Conservation (phyloP, 2,329 filamentous ascomycete species). For the Fusarium camptoceras region DNA sequence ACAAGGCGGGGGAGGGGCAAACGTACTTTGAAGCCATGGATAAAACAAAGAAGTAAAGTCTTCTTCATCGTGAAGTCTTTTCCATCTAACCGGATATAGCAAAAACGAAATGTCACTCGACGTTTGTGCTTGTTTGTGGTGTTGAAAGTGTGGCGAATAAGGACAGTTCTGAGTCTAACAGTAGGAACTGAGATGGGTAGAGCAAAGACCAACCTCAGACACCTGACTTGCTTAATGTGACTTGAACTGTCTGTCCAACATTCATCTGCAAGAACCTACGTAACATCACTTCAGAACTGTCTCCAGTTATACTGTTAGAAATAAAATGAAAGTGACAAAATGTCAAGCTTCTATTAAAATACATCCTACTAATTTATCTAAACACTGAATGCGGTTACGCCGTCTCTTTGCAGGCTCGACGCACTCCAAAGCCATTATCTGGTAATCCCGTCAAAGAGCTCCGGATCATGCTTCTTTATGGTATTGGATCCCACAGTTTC, state of each 20-base stretch:
- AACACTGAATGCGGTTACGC: slow-evolving; percentile 43
- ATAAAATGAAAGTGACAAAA: slow-evolving; percentile 14
- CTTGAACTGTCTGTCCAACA: background rate
- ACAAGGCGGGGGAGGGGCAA: slow-evolving; percentile 15
- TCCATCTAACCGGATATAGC: slow-evolving; percentile 10
- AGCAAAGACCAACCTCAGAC: slow-evolving; percentile 14
- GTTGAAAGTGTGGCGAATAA: slow-evolving; percentile 22
- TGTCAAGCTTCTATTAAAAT: slow-evolving; percentile 57
- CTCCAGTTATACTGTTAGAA: background rate
- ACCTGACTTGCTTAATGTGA: slow-evolving; percentile 22
- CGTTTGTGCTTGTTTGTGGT: slow-evolving; percentile 3
- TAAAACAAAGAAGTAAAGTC: slow-evolving; percentile 83
- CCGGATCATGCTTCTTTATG: slow-evolving; percentile 41
- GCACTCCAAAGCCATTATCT: slow-evolving; percentile 19
- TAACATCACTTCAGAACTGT: background rate
- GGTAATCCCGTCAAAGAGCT: slow-evolving; percentile 23
- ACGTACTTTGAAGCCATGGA: slow-evolving; percentile 85
- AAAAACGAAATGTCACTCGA: background rate
- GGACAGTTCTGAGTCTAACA: slow-evolving; percentile 7
- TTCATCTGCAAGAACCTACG: background rate
- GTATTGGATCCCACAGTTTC: slow-evolving; percentile 43
- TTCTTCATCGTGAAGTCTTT: slow-evolving; percentile 65
- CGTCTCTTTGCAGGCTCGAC: slow-evolving; percentile 38
- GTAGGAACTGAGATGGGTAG: background rate
- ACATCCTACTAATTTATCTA: slow-evolving; percentile 53